These are phyloP conservation scores for Oldenlandia corymbosa DNA, from an alignment of 257 asterid genomes.

Conservation along the genomic window DNA sequence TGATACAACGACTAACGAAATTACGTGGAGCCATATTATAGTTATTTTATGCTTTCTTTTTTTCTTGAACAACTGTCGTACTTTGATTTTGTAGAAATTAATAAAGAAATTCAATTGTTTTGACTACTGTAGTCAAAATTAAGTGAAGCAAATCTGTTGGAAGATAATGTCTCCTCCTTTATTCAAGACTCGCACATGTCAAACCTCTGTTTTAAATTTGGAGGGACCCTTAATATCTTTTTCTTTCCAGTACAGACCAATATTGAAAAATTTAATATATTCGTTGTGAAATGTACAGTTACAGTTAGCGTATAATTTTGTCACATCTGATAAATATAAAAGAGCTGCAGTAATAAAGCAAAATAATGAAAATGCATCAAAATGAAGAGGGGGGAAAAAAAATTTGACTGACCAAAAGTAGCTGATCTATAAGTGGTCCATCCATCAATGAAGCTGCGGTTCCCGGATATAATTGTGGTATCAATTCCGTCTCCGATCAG, in stretches of 20 bases:
- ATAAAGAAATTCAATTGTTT: background rate
- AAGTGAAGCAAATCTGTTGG: background rate
- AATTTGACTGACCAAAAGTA: constrained; percentile 52
- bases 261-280: too few relatives aligned
- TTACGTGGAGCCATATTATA: background rate
- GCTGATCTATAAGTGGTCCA: constrained; percentile 68
- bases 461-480: constrained; percentile 53
- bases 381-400: too few relatives aligned
- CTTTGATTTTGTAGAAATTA: background rate
- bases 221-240: background rate
- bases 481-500: constrained; percentile 64
- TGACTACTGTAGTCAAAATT: constrained; percentile 2
- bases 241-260: too few relatives aligned
- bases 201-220: background rate
- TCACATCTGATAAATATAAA: too few relatives aligned
- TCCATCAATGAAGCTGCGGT: constrained; percentile 45
- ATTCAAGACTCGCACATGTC: constrained; percentile 8
- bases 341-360: too few relatives aligned
- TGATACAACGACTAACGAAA: background rate
- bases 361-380: too few relatives aligned
- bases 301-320: too few relatives aligned
- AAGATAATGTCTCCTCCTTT: background rate
- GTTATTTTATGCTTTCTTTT: background rate
- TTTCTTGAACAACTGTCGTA: background rate
- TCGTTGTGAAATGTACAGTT: too few relatives aligned